These are phyloP conservation scores for Cardamine occulta DNA, from an alignment of 345 rosid species.

Conservation along the genomic window DNA sequence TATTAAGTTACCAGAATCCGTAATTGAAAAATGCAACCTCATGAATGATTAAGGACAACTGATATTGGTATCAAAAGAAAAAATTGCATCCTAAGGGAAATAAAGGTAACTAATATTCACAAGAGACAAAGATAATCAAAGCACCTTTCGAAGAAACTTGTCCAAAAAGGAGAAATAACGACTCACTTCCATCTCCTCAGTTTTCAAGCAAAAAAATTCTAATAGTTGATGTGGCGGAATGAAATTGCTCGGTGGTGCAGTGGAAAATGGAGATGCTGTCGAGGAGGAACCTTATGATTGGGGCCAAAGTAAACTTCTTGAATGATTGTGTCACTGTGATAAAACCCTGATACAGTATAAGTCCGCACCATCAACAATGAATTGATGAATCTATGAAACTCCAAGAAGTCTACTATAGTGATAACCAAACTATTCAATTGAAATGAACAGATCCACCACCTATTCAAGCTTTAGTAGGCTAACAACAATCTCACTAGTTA, in stretches of 20 bases:
- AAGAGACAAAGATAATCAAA: background rate
- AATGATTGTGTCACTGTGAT: conserved; percentile 6
- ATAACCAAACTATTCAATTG: background rate
- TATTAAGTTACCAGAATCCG: background rate
- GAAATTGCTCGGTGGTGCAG: background rate
- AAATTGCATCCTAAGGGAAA: background rate
- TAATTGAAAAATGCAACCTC: background rate
- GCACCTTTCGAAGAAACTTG: conserved; percentile 25
- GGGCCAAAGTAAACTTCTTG: conserved; percentile 15
- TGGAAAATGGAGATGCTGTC: background rate
- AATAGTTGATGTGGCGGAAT: background rate
- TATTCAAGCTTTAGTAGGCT: background rate
- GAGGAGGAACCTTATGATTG: background rate
- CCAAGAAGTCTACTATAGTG: conserved; percentile 1
- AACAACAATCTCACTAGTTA: conserved; percentile 18
- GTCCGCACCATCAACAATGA: background rate
- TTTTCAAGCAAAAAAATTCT: background rate
- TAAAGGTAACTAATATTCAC: background rate
- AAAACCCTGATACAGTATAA: background rate
- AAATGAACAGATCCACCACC: background rate
- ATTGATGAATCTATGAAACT: background rate
- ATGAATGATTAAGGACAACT: background rate
- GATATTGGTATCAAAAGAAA: background rate
- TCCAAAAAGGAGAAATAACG: conserved; percentile 10
- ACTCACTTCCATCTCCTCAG: conserved; percentile 30